Base-by-base conservation (phyloP, 2,329 filamentous ascomycete genomes). In the Saccharata proteae region DNA sequence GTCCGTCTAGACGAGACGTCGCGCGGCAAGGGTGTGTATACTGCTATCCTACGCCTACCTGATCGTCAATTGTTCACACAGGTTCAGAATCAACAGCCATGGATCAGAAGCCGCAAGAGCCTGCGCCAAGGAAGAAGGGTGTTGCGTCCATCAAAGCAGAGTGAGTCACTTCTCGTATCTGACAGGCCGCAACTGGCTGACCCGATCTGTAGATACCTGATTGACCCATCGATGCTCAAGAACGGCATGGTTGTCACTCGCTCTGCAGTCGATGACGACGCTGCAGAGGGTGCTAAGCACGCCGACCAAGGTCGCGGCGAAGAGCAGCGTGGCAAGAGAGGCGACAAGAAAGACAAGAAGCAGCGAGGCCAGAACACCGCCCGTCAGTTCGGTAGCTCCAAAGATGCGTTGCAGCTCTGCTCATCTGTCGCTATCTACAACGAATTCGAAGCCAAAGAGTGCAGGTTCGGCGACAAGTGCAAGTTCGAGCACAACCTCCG, bases 401-500 rank as follows among this genome's bases (percentile, higher is more conserved):
- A 74, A 38, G 88, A 96, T 50, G 71, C 71, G 17, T 67, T 86
- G 34, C 72, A 72, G 23, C 69, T 96, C 6, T 96, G 88, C 58
- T 73, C 75, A 44, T 84, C 77, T 32, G 69, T 81, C 38, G 71
- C 72, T 12, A 69, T 74, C 46, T 69, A 64, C 39, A 66, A 80
- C 21, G 88, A 96, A 51, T 93, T 93, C 53, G 86, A 83, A 3
- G 82, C 85, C 0, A 52, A 51, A 13, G 61, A 74, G 16, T 96
- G 90, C 56, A 69, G 63, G 29, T 92, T 77, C 45, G 86, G 81
- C 16, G 77, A 83, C 18, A 74, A 72, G 39, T 98, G 90, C 63
- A 82, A 75, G 42, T 74, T 78, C 42, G 74, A 77, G 45, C 90
- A 98, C 50, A 74, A 94, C 47, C 60, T 98, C 26, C 75, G 90